Base-by-base conservation (phyloP, 805 yeast genomes). In the Candida ficus region DNA sequence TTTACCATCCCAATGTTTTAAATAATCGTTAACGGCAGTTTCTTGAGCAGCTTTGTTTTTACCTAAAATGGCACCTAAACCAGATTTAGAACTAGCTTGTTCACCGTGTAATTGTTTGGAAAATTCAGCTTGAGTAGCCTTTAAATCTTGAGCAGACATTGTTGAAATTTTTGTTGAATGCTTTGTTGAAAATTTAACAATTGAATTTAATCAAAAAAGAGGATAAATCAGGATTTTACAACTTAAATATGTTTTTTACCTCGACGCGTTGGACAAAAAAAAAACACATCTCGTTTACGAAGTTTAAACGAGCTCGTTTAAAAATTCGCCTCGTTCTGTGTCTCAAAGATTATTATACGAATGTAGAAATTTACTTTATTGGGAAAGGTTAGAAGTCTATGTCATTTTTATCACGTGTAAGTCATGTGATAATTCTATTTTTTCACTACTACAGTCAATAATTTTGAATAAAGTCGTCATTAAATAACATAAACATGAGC, bases 1-100 rank as follows among this genome's bases (percentile, higher is more conserved):
- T 62, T 85, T 85, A 57, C 95, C 95, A 60, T 91, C 96, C 98
- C 98, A 91, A 69, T 89, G 95, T 71, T 87, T 86, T 76, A 93
- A 83, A 67, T 93, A 91, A 44, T 93, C 95, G 49, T 78, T 82
- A 50, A 79, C 80, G 39, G 97, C 97, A 37, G 82, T 84, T 50
- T 76, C 75, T 57, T 86, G 86, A 31, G 91, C 97, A 35, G 73
- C 73, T 51, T 78, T 77, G 66, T 88, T 75, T 70, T 93, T 93
- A 52, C 79, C 64, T 43, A 87, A 60, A 53, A 89, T 73, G 25
- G 97, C 96, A 27, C 75, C 59, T 48, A 88, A 68, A 34, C 98
- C 98, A 29, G 79, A 68, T 53, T 73, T 75, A 42, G 75, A 60
- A 53, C 76, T 81, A 32, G 69, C 78, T 39, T 68, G 76, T 37